Evolutionary conservation across 495 filamentous ascomycete genomes (phyloP), one percentile per base, ranked within the genome.

Genomic region (Penicillium crystallinum): DNA sequence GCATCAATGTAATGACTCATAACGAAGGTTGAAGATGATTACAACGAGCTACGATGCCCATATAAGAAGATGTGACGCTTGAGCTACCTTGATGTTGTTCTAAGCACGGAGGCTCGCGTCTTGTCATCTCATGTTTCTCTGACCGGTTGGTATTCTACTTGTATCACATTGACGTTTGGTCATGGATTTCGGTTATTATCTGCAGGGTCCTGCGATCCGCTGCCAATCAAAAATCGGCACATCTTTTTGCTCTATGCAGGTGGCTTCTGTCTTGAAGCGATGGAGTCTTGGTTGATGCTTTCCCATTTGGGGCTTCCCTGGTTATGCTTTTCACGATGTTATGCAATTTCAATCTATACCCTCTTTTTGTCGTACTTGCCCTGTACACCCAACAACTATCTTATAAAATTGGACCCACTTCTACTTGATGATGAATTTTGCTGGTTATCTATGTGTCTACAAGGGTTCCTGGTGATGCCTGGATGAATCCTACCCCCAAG

Each of bases 1-100:
- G 70, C 66, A 22, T 66, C 44, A 56, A 49, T 52, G 27, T 42
- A 41, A 42, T 34, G 19, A 4, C 19, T 11, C 6, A 15, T 22
- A 30, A 29, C 2, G 35, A 23, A 50, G 40, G 47, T 15, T 25
- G 7, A 50, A 50, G 22, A 53, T 39, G 42, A 31, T 18, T n/a
- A 9, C 8, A 43, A 45, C 14, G 40, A 25, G 23, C 36, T 22
- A 62, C 38, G 36, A 39, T 45, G 37, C 19, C 12, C 29, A n/a
- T 17, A 25, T 37, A 39, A 34, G 34, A 27, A 17, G 3, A 25
- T 8, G 15, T 49, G 37, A 18, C 17, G 11, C 6, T 31, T 19
- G 22, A 30, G 35, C 25, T 22, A 2, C 27, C 6, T 27, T 18
- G 21, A 8, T 46, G 6, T 3, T 29, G 2, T 34, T 14, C 21